Evolutionary conservation across 768 basidiomycete genomes (phyloP).

Genomic region (Termitomyces sp.): DNA sequence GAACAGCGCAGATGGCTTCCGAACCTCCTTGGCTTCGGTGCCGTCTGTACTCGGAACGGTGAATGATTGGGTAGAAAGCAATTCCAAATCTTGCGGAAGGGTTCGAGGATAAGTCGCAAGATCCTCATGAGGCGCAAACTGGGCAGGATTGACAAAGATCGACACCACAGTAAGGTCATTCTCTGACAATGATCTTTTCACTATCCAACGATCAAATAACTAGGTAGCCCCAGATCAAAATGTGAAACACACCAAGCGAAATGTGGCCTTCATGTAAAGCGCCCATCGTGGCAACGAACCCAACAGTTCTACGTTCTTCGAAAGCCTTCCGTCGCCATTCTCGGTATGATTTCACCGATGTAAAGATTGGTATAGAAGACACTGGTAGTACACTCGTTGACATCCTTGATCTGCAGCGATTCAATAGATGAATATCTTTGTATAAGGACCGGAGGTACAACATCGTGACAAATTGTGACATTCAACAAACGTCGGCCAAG

Average conservation of each 20-base stretch:
- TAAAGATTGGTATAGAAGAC: slow-evolving; percentile 44
- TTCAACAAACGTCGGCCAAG: too few relatives aligned
- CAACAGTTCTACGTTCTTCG: slow-evolving; percentile 60
- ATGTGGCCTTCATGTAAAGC: slow-evolving; percentile 93
- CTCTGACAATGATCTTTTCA: slow-evolving; percentile 64
- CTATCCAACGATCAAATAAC: slow-evolving; percentile 38
- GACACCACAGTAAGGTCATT: slow-evolving; percentile 89
- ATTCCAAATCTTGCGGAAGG: slow-evolving; percentile 64
- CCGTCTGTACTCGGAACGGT: slow-evolving; percentile 12
- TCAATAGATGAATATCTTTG: neutral
- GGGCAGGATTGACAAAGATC: slow-evolving; percentile 97
- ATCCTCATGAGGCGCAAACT: slow-evolving; percentile 96
- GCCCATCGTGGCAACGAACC: slow-evolving; percentile 98
- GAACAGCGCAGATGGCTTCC: slow-evolving; percentile 67
- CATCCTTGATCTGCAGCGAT: slow-evolving; percentile 6
- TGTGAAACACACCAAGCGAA: slow-evolving; percentile 62
- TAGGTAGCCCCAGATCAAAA: too few relatives aligned
- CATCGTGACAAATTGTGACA: neutral
- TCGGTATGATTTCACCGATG: slow-evolving; percentile 54
- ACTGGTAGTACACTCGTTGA: slow-evolving; percentile 19
- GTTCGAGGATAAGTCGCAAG: slow-evolving; percentile 88
- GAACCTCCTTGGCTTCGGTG: slow-evolving; percentile 16
- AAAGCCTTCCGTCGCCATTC: slow-evolving; percentile 70
- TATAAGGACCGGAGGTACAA: too few relatives aligned
- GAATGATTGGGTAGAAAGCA: slow-evolving; percentile 39